Percentiles rank a stretch among this genome's conserved stretches.
Conservation (phyloP, 1,284 basidiomycete species). For the Cryptococcus sp. region DNA sequence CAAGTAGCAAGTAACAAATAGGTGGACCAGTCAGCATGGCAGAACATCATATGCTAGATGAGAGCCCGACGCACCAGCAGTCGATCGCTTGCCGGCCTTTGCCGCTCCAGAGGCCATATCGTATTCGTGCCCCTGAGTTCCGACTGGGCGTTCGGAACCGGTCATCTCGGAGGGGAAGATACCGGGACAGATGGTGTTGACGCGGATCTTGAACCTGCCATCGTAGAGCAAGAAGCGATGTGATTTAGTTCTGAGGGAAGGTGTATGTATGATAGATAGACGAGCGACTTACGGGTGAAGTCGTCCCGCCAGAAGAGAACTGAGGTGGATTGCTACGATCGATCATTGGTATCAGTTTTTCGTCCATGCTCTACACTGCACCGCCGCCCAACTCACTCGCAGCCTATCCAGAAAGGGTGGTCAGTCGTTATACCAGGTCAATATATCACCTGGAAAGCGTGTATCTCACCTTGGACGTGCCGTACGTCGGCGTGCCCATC, state of each 20-base stretch:
- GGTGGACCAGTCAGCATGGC: neutral
- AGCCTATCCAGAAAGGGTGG: constrained; percentile 13
- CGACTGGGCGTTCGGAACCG: constrained; percentile 10
- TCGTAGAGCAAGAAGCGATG: neutral
- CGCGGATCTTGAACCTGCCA: constrained; percentile 43
- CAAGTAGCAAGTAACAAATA: neutral
- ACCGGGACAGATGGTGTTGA: constrained; percentile 40
- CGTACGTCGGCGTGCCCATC: constrained; percentile 44
- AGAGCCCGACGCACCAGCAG: constrained; percentile 28
- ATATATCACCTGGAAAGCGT: neutral
- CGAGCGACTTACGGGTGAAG: constrained; percentile 34
- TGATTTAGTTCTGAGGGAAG: neutral
- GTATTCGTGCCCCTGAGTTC: constrained; percentile 21
- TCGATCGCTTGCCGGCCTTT: constrained; percentile 37
- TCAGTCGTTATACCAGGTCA: neutral
- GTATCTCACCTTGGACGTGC: constrained; percentile 44
- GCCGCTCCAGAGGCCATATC: constrained; percentile 22
- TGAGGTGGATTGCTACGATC: constrained; percentile 33
- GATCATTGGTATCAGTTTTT: neutral
- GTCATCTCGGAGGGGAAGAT: constrained; percentile 50
- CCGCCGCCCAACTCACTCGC: constrained; percentile 12
- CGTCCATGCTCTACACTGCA: neutral
- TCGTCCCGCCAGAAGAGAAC: constrained; percentile 34
- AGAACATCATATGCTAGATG: too few species aligned
- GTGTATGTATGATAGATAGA: neutral